Base-by-base conservation (phyloP, 352 stramenopile species). In the Globisporangium abappressorium region DNA sequence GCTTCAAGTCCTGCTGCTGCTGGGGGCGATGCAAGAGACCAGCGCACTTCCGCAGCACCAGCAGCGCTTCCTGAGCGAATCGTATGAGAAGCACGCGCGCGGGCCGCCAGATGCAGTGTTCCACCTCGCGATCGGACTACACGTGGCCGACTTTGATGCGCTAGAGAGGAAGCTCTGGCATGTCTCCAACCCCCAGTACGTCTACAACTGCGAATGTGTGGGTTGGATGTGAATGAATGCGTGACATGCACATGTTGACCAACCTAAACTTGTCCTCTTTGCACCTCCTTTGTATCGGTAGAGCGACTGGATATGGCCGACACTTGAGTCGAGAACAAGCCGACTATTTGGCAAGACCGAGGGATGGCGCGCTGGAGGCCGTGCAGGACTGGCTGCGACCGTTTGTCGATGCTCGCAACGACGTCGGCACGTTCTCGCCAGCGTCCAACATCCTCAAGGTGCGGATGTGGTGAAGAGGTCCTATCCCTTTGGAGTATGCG, bases 111-210 rank as follows among this genome's bases (percentile, higher is more conserved):
- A 88, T 18, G 64, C 75, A 28, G 43, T 79, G 26, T 77, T 90
- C 61, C 82, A 77, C 47, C 68, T 93, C 41, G 74, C 82, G 20
- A 73, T 93, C 26, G 80, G 82, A 12, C 68, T 93, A 38, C 76
- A 69, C 12, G 73, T 76, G 11, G 55, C 38, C 5, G 81, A 92
- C 76, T 91, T 89, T 69, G 62, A 66, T 18, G 63, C 65, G 5
- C 57, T 93, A 12, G 85, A 92, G 70, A 67, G 66, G 38, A 70
- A 66, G 30, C 74, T 93, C 30, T 92, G 79, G 68, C 54, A 68
- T 7, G 73, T 90, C 0, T 89, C 85, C 0, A 68, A 90, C 60
- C 85, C 85, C 8, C 72, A 53, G 81, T 91, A 79, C 41, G 81
- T 82, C 49, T 65, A 0, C 33, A 3, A 14, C n/a, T 65, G 18